These are phyloP conservation scores for Botrytis squamosa DNA, from an alignment of 2,329 filamentous ascomycete species.

Conservation along the genomic window DNA sequence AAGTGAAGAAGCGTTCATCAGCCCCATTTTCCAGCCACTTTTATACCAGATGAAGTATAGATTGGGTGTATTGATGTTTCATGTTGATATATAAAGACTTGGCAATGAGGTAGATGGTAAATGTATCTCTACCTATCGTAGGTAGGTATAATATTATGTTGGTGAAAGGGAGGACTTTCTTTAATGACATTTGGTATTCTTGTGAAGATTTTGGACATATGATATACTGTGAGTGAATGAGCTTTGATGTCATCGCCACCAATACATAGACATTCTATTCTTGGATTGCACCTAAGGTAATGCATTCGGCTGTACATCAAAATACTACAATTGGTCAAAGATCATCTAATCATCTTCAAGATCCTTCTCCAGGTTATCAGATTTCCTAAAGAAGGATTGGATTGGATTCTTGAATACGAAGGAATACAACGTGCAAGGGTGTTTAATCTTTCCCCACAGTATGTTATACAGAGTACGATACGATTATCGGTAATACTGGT, in stretches of 20 bases:
- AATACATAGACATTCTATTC: neutral
- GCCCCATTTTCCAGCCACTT: conserved; percentile 8
- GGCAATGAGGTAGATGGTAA: neutral
- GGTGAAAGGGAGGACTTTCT: neutral
- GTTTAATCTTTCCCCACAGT: neutral
- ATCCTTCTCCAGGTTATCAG: neutral
- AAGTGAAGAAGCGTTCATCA: neutral
- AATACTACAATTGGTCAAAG: neutral
- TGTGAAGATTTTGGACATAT: neutral
- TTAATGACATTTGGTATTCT: neutral
- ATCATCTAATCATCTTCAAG: neutral
- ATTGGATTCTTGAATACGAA: neutral
- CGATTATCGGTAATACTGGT: neutral
- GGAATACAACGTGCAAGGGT: neutral
- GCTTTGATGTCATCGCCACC: neutral
- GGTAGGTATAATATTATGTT: neutral
- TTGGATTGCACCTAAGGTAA: neutral
- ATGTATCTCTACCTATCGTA: too few species aligned
- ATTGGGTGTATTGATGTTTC: neutral
- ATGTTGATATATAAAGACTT: neutral
- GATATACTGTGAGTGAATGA: neutral
- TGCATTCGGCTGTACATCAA: neutral
- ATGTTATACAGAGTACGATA: neutral
- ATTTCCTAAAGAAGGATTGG: neutral
- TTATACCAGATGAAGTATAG: neutral